These are phyloP conservation scores for Rhodotorula taiwanensis DNA, from an alignment of 768 basidiomycete species.

Conservation along the genomic window DNA sequence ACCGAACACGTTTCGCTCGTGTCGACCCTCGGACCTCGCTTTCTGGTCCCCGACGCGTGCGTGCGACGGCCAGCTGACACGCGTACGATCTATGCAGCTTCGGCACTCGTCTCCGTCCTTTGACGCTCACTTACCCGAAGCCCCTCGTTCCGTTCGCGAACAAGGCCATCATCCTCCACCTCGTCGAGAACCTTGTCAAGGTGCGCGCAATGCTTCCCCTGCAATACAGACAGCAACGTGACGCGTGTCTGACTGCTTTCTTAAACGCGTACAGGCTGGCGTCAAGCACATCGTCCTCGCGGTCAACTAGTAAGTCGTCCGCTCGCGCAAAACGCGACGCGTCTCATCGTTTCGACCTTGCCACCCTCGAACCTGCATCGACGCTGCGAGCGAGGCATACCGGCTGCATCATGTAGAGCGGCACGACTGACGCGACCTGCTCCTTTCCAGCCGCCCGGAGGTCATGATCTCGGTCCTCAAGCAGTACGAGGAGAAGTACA, in stretches of 20 bases:
- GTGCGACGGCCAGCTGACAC: not conserved
- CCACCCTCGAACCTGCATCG: not conserved
- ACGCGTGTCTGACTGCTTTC: too few species aligned
- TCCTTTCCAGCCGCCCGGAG: constrained; percentile 45
- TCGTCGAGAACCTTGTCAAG: constrained; percentile 51
- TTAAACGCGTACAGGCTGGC: constrained; percentile 43
- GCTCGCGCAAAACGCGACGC: not conserved
- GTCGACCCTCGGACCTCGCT: too few species aligned
- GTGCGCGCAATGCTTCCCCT: constrained; percentile 29
- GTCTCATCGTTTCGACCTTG: too few species aligned
- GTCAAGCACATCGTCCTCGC: constrained; percentile 52
- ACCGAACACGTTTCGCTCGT: too few species aligned
- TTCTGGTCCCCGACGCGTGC: too few species aligned
- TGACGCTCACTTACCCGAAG: constrained; percentile 50
- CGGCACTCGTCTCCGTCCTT: constrained; percentile 50
- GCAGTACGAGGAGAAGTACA: constrained; percentile 49
- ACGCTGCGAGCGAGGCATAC: too few species aligned
- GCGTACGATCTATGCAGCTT: constrained; percentile 44
- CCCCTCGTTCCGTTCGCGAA: constrained; percentile 43
- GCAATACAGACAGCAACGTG: not conserved
- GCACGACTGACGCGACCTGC: not conserved
- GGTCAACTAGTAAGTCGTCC: constrained; percentile 45
- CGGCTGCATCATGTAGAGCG: too few species aligned
- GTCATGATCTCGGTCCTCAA: constrained; percentile 50
- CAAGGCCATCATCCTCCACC: constrained; percentile 50